Base-by-base conservation (phyloP, 805 yeast species). In the Dipodascus geniculatus region DNA sequence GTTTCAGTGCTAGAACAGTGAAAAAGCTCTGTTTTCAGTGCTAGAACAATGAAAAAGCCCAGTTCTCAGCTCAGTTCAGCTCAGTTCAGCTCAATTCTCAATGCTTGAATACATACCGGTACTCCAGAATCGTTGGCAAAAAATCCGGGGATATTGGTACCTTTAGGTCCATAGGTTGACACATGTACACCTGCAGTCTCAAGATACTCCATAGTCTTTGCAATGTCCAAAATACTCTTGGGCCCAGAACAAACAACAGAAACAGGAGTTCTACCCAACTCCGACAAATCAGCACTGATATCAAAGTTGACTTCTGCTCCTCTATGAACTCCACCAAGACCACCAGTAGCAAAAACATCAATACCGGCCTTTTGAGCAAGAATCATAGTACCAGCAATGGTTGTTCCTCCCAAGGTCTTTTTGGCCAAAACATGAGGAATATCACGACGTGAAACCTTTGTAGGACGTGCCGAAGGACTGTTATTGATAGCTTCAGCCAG, bases 191-290 rank as follows among this genome's bases (percentile, higher is more conserved):
- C 96, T 67, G 87, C 89, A 0, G 96, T 88, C 66, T 88, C 96
- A 52, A 88, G 71, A 63, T 83, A 87, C 65, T 88, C 96, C 76
- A 87, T 74, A 0, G 96, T 89, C 57, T 84, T 74, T 8, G 76
- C 80, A 53, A 89, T 83, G 62, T 88, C 96, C 54, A 88, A 70
- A 52, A 88, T 87, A 42, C 89, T 81, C 65, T 88, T 88, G 1
- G 96, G 96, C 0, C 96, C 96, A 4, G 95, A 82, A 65, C 96
- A 88, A 8, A 88, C 90, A n/a, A 88, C 96, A 0, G 88, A 81
- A 1, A 88, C 88, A 0, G 90, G 87, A 0, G 96, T 89, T 54
- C 81, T 74, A 1, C 89, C 83, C 53, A 89, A 72, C 63, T 88
- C 96, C 51, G 87, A 90, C 57, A 88, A 74, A 67, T 88, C 96